Percentiles rank a stretch among this genome's conserved stretches.
These are phyloP conservation scores for Alliaria petiolata DNA, from an alignment of 345 rosid species.

Conservation along the genomic window DNA sequence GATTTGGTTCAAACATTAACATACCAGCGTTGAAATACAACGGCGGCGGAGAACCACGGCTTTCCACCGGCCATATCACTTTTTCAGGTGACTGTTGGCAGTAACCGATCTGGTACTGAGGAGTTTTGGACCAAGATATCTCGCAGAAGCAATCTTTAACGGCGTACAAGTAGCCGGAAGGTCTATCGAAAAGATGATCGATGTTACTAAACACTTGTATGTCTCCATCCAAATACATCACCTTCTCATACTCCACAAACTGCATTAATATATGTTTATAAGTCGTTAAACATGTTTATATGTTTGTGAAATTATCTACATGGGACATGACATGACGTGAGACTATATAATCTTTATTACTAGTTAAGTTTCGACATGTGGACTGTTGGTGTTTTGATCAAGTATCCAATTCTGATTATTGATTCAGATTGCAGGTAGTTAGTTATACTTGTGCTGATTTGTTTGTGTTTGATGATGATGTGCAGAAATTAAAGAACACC, in stretches of 20 bases:
- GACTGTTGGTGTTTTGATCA: too few relatives aligned
- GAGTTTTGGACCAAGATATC: background rate
- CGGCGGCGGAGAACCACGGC: background rate
- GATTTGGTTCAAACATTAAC: background rate
- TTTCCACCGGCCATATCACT: background rate
- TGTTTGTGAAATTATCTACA: too few relatives aligned
- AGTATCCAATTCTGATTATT: too few relatives aligned
- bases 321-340: too few relatives aligned
- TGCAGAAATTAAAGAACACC: too few relatives aligned
- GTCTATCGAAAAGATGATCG: background rate
- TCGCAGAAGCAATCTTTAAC: background rate
- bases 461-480: too few relatives aligned
- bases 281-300: background rate
- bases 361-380: too few relatives aligned
- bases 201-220: background rate
- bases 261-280: background rate
- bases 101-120: background rate
- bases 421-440: too few relatives aligned
- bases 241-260: conserved; percentile 4
- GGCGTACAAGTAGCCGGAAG: background rate
- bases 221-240: background rate
- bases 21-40: background rate
- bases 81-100: background rate
- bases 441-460: too few relatives aligned
- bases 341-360: too few relatives aligned